These are phyloP conservation scores for Alternaria incomplexa DNA, from an alignment of 2,329 filamentous ascomycete genomes.

Conservation along the genomic window DNA sequence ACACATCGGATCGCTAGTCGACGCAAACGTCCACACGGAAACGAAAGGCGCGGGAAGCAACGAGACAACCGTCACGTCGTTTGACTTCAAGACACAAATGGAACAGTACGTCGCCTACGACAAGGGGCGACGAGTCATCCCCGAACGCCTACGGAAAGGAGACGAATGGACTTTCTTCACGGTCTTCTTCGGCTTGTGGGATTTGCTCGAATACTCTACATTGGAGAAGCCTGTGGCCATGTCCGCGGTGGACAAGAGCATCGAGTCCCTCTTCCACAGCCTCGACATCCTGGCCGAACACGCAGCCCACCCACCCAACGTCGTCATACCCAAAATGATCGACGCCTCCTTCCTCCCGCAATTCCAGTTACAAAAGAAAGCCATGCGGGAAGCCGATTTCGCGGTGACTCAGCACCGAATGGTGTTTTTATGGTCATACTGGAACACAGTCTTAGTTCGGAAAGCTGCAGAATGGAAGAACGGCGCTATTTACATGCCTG, in stretches of 20 bases:
- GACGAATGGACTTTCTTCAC: conserved; percentile 45
- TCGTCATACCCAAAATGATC: conserved; percentile 41
- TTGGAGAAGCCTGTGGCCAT: conserved; percentile 36
- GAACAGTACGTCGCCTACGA: conserved; percentile 43
- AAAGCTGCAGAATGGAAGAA: conserved; percentile 37
- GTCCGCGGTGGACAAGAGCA: conserved; percentile 40
- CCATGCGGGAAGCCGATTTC: conserved; percentile 26
- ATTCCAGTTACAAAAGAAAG: conserved; percentile 34
- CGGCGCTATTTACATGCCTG: conserved; percentile 42
- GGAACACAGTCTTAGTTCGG: conserved; percentile 43
- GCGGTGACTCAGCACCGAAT: conserved; percentile 42
- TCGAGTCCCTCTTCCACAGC: conserved; percentile 41
- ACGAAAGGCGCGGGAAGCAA: conserved; percentile 23
- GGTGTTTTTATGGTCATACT: conserved; percentile 43
- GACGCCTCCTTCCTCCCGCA: conserved; percentile 47
- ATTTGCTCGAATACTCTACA: conserved; percentile 41
- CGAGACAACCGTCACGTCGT: conserved; percentile 22
- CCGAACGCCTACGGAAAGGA: conserved; percentile 22
- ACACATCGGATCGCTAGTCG: conserved; percentile 39
- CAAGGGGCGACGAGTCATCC: conserved; percentile 22
- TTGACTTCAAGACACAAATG: conserved; percentile 48
- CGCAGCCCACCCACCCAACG: conserved; percentile 26
- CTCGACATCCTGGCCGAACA: conserved; percentile 43
- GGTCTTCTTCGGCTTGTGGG: conserved; percentile 47
- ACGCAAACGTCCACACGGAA: conserved; percentile 39